Base-by-base conservation (phyloP, 2,329 filamentous ascomycete genomes). In the Fusarium transvaalense region DNA sequence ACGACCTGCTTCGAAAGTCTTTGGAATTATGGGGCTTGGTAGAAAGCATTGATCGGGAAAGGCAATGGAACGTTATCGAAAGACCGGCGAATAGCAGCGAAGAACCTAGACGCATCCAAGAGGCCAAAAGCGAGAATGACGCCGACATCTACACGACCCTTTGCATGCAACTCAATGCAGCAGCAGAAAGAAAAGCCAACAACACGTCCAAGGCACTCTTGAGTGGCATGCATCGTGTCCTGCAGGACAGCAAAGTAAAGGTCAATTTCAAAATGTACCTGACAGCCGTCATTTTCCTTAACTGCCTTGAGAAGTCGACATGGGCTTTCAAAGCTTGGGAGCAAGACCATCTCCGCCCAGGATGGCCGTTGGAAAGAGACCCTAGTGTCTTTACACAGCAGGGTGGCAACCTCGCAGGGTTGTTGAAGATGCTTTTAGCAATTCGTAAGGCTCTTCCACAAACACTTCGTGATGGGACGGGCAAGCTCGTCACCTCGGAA, bases 271-370 rank as follows among this genome's bases (percentile, higher is more conserved):
- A 84, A 68, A 86, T 89, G 77, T 90, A 88, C 71, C 83, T 90
- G 23, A 85, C 88, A 4, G 84, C 86, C 5, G 76, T 91, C 56
- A 85, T 91, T 55, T 85, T 90, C 64, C 83, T 91, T 47, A 89
- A 89, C 72, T 89, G 87, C 68, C 82, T 90, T 15, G 89, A 91
- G 74, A 91, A 90, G 78, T 88, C 87, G 0, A 90, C 88, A 0
- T 91, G 88, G 89, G 85, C 87, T 1, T 90, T 90, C 78, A 89
- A 89, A 66, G 88, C 86, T 3, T 91, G 88, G 88, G 88, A 90
- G 70, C 86, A 90, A 74, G 84, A 87, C 56, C 85, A 86, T 50
- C 82, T 89, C 27, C 83, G 85, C 3, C 82, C 83, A 1, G 83
- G 84, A 42, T 91, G 88, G 88, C 89, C 89, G 6, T 80, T 91